phyloP scores from a whole-genome alignment of 2,329 filamentous ascomycete genomes.

The Beauveria rudraprayagi region DNA sequence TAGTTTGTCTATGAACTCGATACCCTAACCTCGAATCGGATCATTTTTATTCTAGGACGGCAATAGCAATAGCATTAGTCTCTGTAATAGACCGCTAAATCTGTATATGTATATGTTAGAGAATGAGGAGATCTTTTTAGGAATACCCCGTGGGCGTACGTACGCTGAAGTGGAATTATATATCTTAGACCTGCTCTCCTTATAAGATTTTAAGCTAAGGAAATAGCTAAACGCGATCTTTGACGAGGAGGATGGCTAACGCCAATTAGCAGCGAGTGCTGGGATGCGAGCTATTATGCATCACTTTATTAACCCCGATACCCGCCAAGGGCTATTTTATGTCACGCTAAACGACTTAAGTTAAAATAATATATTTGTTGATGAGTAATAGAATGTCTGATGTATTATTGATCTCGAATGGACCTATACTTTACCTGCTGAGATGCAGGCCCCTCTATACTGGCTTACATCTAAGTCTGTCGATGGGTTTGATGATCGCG shows the following conservation, averaged over 20 bases:
- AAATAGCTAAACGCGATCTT: constrained; percentile 26
- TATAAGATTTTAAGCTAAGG: constrained; percentile 25
- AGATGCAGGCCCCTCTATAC: neutral
- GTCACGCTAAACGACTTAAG: constrained; percentile 28
- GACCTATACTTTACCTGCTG: neutral
- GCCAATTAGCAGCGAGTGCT: constrained; percentile 22
- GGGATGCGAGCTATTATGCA: constrained; percentile 21
- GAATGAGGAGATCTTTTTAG: constrained; percentile 25
- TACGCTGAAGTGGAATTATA: constrained; percentile 24
- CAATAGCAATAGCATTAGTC: constrained; percentile 14
- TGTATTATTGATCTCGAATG: constrained; percentile 19
- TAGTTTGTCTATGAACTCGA: constrained; percentile 17
- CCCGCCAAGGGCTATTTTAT: constrained; percentile 23
- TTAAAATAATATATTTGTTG: constrained; percentile 28
- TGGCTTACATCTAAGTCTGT: neutral
- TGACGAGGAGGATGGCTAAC: constrained; percentile 19
- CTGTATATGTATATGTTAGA: constrained; percentile 24
- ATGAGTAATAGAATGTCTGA: constrained; percentile 23
- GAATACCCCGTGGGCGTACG: constrained; percentile 23
- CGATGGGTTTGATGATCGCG: neutral
- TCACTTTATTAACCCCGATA: constrained; percentile 17
- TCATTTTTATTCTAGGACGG: constrained; percentile 18
- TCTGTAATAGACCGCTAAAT: constrained; percentile 28
- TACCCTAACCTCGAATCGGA: constrained; percentile 12
- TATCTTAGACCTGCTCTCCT: constrained; percentile 23